Evolutionary conservation across 2,329 filamentous ascomycete genomes (phyloP).

Genomic region (Cytospora schulzeri): DNA sequence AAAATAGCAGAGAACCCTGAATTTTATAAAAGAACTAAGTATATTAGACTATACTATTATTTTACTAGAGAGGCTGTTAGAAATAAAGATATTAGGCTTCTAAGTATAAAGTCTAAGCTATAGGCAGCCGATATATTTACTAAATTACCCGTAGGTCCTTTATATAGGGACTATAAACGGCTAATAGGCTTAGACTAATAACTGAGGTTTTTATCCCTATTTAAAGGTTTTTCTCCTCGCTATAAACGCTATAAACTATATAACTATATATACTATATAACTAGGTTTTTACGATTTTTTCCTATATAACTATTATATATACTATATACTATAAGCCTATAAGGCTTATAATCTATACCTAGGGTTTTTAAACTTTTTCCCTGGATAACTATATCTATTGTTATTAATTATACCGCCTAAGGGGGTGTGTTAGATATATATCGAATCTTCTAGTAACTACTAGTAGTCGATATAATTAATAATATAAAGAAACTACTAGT

Average conservation of each 20-base stretch:
- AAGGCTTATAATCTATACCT: no score
- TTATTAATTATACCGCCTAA: constrained; percentile 28
- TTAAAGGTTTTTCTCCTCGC: background rate
- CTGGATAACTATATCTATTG: no score
- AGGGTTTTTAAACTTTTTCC: no score
- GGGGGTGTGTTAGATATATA: no score
- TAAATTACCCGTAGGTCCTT: no score
- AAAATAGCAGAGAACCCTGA: constrained; percentile 3
- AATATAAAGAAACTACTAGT: no score
- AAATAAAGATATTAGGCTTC: constrained; percentile 10
- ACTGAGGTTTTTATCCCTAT: no score
- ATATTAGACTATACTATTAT: background rate
- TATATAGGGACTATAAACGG: background rate
- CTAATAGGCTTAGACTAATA: background rate
- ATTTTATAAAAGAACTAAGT: constrained; percentile 11
- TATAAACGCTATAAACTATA: no score
- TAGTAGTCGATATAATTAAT: no score
- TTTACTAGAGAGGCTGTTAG: background rate
- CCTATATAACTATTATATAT: no score
- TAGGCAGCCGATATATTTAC: background rate
- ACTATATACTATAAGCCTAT: no score
- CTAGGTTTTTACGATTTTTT: background rate
- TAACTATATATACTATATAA: constrained; percentile 5
- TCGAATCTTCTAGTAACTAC: no score
- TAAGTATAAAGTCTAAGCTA: background rate